phyloP scores from a whole-genome alignment of 139 green algal genomes.

The Trebouxia sp. region DNA sequence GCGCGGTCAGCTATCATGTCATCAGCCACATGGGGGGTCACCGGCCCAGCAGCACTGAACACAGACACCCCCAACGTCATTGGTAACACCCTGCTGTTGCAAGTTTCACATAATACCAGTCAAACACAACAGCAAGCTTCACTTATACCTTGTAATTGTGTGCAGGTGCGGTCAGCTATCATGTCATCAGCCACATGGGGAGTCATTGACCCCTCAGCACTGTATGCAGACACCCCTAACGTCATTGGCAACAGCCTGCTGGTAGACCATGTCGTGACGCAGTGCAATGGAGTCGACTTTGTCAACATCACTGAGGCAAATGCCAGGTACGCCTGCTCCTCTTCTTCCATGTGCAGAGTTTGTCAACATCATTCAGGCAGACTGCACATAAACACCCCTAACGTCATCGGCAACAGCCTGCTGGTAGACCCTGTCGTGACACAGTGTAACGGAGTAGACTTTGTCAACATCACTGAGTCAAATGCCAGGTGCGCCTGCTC shows the following conservation, averaged over 20 bases:
- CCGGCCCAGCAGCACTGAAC: no score
- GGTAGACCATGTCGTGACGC: conserved; percentile 1
- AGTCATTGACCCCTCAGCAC: background rate
- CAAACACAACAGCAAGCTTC: no score
- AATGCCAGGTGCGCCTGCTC: background rate
- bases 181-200: conserved; percentile 25
- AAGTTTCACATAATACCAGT: no score
- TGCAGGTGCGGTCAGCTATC: conserved; percentile 7
- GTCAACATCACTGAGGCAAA: conserved; percentile 26
- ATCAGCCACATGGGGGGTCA: no score
- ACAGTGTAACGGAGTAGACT: background rate
- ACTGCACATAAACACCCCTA: conserved; percentile 23
- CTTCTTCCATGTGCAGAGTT: background rate
- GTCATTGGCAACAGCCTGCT: conserved; percentile 33
- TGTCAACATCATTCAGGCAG: no score
- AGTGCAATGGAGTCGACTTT: background rate
- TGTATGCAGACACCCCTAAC: conserved; percentile 29
- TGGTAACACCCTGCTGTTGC: conserved; percentile 30
- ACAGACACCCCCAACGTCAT: conserved; percentile 33
- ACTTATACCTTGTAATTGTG: no score
- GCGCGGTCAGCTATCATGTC: no score
- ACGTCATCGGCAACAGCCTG: conserved; percentile 30
- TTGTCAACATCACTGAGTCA: conserved; percentile 24
- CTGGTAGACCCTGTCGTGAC: conserved; percentile 26
- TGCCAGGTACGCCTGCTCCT: background rate